These are phyloP conservation scores for Aegilops tauschii DNA, from an alignment of 176 grass and related monocot species.

Conservation along the genomic window DNA sequence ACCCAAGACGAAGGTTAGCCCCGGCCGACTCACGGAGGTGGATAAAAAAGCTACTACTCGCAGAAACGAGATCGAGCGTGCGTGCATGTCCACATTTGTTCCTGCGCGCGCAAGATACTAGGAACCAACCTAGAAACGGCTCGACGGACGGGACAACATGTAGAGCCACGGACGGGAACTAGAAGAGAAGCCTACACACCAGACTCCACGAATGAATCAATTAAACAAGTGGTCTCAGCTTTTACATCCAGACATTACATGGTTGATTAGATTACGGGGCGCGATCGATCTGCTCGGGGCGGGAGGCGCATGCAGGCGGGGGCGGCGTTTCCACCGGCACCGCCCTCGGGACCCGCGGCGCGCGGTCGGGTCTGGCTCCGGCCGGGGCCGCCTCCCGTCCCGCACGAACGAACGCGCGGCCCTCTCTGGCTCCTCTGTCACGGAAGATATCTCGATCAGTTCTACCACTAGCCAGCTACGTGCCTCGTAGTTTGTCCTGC, in stretches of 20 bases:
- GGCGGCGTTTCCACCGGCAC: conserved; percentile 51
- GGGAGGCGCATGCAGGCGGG: conserved; percentile 25
- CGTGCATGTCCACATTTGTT: not conserved
- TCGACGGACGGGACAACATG: conserved; percentile 43
- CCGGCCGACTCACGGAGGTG: conserved; percentile 12
- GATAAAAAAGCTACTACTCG: not conserved
- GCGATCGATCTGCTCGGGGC: conserved; percentile 16
- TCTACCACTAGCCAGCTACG: not conserved
- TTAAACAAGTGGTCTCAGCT: not conserved
- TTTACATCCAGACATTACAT: conserved; percentile 44
- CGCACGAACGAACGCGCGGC: not conserved
- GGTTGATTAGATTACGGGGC: not conserved
- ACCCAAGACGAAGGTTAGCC: not conserved
- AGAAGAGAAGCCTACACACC: not conserved
- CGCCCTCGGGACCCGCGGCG: conserved; percentile 30
- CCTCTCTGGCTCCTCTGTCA: not conserved
- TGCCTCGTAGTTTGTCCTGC: conserved; percentile 31
- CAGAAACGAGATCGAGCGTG: not conserved
- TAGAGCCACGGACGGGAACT: conserved; percentile 4
- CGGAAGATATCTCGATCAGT: not conserved
- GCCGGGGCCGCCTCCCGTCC: conserved; percentile 19
- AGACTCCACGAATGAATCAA: not conserved
- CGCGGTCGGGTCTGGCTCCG: conserved; percentile 45
- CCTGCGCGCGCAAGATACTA: conserved; percentile 10
- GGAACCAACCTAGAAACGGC: conserved; percentile 43